These are phyloP conservation scores for Dothistroma septosporum DNA, from an alignment of 2,329 filamentous ascomycete genomes.

Conservation along the genomic window DNA sequence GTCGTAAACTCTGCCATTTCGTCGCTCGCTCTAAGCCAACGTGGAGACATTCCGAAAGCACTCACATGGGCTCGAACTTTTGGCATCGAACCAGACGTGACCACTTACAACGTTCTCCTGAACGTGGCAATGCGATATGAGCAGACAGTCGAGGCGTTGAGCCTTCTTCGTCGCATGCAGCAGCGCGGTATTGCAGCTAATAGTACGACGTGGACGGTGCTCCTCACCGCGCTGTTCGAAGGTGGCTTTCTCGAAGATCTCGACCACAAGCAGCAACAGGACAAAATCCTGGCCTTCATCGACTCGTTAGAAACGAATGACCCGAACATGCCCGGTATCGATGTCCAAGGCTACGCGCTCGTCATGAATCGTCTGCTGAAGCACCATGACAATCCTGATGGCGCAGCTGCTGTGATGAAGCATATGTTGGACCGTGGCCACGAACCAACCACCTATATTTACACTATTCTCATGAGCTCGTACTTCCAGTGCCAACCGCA, in stretches of 20 bases:
- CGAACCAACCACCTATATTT: conserved; percentile 60
- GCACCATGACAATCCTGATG: conserved; percentile 42
- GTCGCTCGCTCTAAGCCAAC: conserved; percentile 54
- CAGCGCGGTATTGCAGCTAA: conserved; percentile 46
- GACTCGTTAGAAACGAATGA: conserved; percentile 54
- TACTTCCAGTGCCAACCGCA: conserved; percentile 54
- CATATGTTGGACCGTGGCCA: conserved; percentile 57
- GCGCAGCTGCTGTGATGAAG: conserved; percentile 58
- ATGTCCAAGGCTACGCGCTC: conserved; percentile 62
- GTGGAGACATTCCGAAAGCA: conserved; percentile 52
- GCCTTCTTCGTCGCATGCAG: conserved; percentile 42
- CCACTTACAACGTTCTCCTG: conserved; percentile 34
- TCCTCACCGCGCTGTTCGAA: conserved; percentile 58
- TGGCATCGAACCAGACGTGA: conserved; percentile 32
- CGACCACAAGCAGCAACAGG: conserved; percentile 48
- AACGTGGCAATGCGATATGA: conserved; percentile 30
- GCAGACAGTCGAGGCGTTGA: conserved; percentile 29
- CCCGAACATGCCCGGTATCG: conserved; percentile 43
- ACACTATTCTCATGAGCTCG: conserved; percentile 68
- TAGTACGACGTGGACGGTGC: conserved; percentile 65
- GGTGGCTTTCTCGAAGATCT: conserved; percentile 45
- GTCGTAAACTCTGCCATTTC: conserved; percentile 67
- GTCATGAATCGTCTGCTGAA: conserved; percentile 63
- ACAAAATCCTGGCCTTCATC: conserved; percentile 56
- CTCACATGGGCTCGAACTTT: conserved; percentile 45